Conservation (phyloP, 2,329 filamentous ascomycete genomes). For the Moelleriella libera region DNA sequence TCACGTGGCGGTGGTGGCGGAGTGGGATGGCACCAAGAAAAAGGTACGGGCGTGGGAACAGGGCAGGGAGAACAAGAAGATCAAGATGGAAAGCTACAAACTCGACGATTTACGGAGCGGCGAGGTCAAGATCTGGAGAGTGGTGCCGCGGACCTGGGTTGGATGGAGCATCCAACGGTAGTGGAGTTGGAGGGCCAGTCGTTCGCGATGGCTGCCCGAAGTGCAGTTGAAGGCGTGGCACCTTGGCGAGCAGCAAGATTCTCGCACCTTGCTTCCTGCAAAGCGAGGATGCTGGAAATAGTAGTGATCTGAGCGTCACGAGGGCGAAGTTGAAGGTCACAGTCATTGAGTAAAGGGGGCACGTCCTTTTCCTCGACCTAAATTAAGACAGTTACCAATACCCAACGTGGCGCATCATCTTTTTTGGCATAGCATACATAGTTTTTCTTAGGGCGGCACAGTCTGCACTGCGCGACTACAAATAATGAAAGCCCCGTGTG, state of each 20-base stretch:
- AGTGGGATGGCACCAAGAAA: slow-evolving; percentile 98
- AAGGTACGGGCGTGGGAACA: slow-evolving; percentile 95
- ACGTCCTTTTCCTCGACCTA: too few species aligned
- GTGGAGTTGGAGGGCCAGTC: slow-evolving; percentile 15
- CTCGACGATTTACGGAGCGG: slow-evolving; percentile 83
- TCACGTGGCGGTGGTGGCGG: slow-evolving; percentile 81
- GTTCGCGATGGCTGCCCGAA: slow-evolving; percentile 1
- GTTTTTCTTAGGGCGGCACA: background rate
- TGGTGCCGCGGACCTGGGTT: slow-evolving; percentile 85
- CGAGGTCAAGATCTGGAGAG: slow-evolving; percentile 93
- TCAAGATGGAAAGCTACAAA: slow-evolving; percentile 87
- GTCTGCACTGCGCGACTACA: too few species aligned
- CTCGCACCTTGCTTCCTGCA: too few species aligned
- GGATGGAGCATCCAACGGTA: slow-evolving; percentile 63
- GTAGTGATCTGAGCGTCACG: too few species aligned
- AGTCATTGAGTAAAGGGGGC: too few species aligned
- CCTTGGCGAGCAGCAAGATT: background rate
- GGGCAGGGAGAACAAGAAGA: slow-evolving; percentile 82
- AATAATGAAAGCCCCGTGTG: too few species aligned
- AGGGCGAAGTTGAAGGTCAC: too few species aligned
- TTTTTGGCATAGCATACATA: background rate
- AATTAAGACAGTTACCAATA: too few species aligned
- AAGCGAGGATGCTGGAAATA: too few species aligned
- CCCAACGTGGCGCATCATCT: background rate
- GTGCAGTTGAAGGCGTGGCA: slow-evolving; percentile 3